Conservation (phyloP, 2,329 filamentous ascomycete genomes). For the Colletotrichum higginsianum region DNA sequence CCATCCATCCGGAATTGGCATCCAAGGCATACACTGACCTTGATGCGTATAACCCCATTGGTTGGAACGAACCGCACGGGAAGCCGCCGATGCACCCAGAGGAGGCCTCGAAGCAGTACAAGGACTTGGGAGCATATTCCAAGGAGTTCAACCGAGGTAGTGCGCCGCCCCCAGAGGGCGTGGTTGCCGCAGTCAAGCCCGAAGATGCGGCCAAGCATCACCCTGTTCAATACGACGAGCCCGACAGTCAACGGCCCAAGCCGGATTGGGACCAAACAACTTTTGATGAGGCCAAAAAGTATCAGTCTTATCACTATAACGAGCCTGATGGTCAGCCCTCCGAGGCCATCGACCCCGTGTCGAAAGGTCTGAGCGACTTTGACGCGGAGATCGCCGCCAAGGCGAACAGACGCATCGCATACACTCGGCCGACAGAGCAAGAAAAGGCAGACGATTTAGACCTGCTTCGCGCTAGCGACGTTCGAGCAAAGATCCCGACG, state of each 20-base stretch:
- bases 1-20: slow-evolving; percentile 30
- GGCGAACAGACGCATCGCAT: slow-evolving; percentile 38
- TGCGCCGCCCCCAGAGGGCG: slow-evolving; percentile 29
- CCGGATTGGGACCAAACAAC: slow-evolving; percentile 52
- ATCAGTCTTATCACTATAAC: slow-evolving; percentile 54
- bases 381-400: slow-evolving; percentile 57
- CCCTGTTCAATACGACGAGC: slow-evolving; percentile 31
- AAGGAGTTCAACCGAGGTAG: slow-evolving; percentile 46
- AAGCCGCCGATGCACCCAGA: slow-evolving; percentile 46
- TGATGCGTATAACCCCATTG: slow-evolving; percentile 40
- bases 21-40: slow-evolving; percentile 41
- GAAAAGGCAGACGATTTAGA: slow-evolving; percentile 47
- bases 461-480: slow-evolving; percentile 44
- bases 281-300: slow-evolving; percentile 56
- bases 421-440: slow-evolving; percentile 32
- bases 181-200: slow-evolving; percentile 23
- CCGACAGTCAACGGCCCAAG: slow-evolving; percentile 49
- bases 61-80: slow-evolving; percentile 46
- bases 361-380: slow-evolving; percentile 55
- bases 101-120: slow-evolving; percentile 55
- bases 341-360: slow-evolving; percentile 51
- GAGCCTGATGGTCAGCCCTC: slow-evolving; percentile 52
- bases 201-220: slow-evolving; percentile 35
- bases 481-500: slow-evolving; percentile 42
- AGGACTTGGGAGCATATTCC: slow-evolving; percentile 54